Evolutionary conservation across 2,329 filamentous ascomycete genomes (phyloP), one percentile per base, ranked within the genome.

Genomic region (Xylariaceae sp.): DNA sequence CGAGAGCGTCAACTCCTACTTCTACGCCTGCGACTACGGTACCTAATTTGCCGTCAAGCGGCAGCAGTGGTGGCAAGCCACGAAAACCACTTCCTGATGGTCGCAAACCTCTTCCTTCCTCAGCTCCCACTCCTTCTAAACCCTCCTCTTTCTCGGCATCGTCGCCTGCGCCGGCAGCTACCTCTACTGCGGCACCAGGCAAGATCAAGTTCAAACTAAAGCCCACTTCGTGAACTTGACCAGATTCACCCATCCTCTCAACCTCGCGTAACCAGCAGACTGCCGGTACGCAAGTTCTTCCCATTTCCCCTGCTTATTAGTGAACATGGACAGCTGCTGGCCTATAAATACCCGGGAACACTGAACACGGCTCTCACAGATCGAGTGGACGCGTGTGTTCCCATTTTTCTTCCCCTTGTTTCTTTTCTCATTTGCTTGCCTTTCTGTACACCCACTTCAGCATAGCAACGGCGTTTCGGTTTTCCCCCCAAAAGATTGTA

Each of bases 161-260:
- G 2, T 43, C 55, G 36, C 23, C 56, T 6, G 38, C 54, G 3
- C 37, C 59, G 1, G 56, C 54, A 29, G 44, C 40, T 1, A 42
- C 48, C 0, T 21, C 40, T n/a, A 20, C 25, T 14, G 48, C 48
- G 39, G 39, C 47, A n/a, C 6, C 22, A 14, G 39, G 38, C 2
- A 62, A 60, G 44, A 36, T 62, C 14, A 65, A 63, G 48, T 58
- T 65, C 45, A 65, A 62, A 47, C 32, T 64, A 33, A 65, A 58
- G 45, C 45, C 53, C 5, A 27, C 48, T 44, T 41, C 48, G 32
- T 23, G 16, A 27, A n/a, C n/a, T n/a, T n/a, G n/a, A n/a, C n/a
- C n/a, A n/a, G n/a, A n/a, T n/a, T n/a, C n/a, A n/a, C n/a, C n/a
- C n/a, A n/a, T n/a, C n/a, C n/a, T n/a, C n/a, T n/a, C n/a, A n/a